These are phyloP conservation scores for Eutrema japonicum DNA, from an alignment of 345 rosid genomes.

Conservation along the genomic window DNA sequence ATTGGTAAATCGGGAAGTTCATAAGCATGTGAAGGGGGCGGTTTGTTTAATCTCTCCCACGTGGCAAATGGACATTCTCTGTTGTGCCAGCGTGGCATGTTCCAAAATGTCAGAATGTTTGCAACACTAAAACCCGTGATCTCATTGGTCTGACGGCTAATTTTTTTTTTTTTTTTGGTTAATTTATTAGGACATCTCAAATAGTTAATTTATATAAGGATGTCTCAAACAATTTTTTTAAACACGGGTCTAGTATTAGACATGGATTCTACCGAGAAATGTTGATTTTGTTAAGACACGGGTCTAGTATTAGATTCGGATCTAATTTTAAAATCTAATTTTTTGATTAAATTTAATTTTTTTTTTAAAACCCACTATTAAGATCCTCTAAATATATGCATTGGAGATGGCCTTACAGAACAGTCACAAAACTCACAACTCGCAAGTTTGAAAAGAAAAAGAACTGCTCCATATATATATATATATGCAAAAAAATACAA, in stretches of 20 bases:
- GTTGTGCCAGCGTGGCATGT: conserved; percentile 49
- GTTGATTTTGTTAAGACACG: too few species aligned
- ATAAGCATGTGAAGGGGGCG: conserved; percentile 21
- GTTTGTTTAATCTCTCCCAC: conserved; percentile 42
- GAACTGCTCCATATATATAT: neutral
- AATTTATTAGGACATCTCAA: too few species aligned
- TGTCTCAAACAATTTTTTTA: too few species aligned
- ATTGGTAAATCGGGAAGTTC: conserved; percentile 4
- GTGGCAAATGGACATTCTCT: conserved; percentile 49
- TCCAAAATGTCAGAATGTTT: conserved; percentile 49
- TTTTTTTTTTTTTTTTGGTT: neutral
- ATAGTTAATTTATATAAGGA: too few species aligned
- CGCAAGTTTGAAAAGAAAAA: conserved; percentile 4
- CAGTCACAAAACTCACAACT: neutral
- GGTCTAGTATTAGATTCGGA: too few species aligned
- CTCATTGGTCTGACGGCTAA: conserved; percentile 46
- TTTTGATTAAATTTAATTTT: too few species aligned
- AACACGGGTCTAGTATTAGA: too few species aligned
- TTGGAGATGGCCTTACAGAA: too few species aligned
- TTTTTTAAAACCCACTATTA: too few species aligned
- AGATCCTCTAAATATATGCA: too few species aligned
- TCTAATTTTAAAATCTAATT: too few species aligned
- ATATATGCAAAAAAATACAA: neutral
- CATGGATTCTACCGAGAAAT: too few species aligned
- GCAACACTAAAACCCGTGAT: conserved; percentile 50